Evolutionary conservation across 169 alveolate genomes (phyloP).

Genomic region (Plasmodium fragile): DNA sequence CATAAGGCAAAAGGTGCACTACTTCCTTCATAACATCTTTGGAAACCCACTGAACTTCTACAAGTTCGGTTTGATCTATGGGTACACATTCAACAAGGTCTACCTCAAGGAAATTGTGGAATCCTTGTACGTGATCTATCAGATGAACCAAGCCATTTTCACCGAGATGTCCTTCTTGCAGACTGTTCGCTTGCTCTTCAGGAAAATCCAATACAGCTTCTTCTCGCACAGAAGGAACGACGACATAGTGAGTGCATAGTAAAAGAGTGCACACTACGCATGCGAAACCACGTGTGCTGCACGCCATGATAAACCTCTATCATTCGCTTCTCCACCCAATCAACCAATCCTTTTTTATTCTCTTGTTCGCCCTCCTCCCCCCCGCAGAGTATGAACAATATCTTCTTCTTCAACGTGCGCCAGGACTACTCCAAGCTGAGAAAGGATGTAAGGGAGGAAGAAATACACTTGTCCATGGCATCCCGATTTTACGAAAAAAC

Average conservation of each 20-base stretch:
- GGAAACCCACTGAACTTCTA: slow-evolving; percentile 48
- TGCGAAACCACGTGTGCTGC: not conserved
- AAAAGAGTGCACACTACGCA: not conserved
- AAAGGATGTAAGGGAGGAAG: slow-evolving; percentile 13
- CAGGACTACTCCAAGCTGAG: slow-evolving; percentile 16
- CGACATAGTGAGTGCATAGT: slow-evolving; percentile 5
- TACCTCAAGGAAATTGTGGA: slow-evolving; percentile 12
- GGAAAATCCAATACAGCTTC: slow-evolving; percentile 25
- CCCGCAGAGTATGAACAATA: slow-evolving; percentile 62
- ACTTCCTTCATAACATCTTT: slow-evolving; percentile 1
- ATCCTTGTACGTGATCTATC: slow-evolving; percentile 14
- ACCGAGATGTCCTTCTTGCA: slow-evolving; percentile 31
- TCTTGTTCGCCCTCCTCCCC: not conserved
- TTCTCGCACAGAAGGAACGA: slow-evolving; percentile 54
- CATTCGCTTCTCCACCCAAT: not conserved
- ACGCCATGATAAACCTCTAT: not conserved
- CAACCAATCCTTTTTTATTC: not conserved
- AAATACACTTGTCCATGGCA: slow-evolving; percentile 52
- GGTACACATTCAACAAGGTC: slow-evolving; percentile 20
- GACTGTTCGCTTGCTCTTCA: slow-evolving; percentile 40
- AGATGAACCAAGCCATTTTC: slow-evolving; percentile 9
- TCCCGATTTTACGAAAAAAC: slow-evolving; percentile 63
- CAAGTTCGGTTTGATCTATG: slow-evolving; percentile 50
- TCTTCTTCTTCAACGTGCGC: slow-evolving; percentile 42
- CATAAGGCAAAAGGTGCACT: not conserved